Evolutionary conservation across 257 asterid genomes (phyloP).

Genomic region (Solanum appendiculatum): DNA sequence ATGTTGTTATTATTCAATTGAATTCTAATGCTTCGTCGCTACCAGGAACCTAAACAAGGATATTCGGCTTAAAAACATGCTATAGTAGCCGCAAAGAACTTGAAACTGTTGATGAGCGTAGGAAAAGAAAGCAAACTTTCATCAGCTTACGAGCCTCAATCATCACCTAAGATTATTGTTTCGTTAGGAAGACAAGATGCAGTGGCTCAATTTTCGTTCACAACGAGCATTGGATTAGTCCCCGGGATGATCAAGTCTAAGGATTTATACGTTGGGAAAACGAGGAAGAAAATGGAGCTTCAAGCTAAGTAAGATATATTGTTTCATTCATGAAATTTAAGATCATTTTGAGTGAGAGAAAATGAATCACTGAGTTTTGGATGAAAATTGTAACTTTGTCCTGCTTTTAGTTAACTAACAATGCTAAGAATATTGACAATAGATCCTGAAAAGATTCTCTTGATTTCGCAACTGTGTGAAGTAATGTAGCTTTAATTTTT

Average conservation of each 20-base stretch:
- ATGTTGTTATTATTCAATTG: no score
- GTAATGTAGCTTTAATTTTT: no score
- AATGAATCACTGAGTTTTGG: no score
- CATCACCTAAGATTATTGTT: slow-evolving; percentile 15
- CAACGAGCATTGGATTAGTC: slow-evolving; percentile 58
- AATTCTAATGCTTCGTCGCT: no score
- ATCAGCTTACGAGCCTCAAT: slow-evolving; percentile 46
- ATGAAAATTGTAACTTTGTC: no score
- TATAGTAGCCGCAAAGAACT: slow-evolving; percentile 44
- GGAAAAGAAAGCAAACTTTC: slow-evolving; percentile 58
- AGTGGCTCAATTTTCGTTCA: slow-evolving; percentile 64
- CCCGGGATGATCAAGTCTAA: slow-evolving; percentile 81
- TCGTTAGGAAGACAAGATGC: slow-evolving; percentile 57
- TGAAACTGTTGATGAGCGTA: slow-evolving; percentile 44
- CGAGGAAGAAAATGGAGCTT: slow-evolving; percentile 68
- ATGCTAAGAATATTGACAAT: no score
- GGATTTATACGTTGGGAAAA: slow-evolving; percentile 70
- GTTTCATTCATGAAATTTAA: background rate
- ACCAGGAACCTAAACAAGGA: no score
- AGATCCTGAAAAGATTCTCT: no score
- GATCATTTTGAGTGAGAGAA: background rate
- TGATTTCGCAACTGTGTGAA: no score
- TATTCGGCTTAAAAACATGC: slow-evolving; percentile 65
- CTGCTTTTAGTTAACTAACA: no score
- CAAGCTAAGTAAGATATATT: background rate